Evolutionary conservation across 1,284 basidiomycete genomes (phyloP), one percentile per base, ranked within the genome.

Genomic region (Marasmius fiardii): DNA sequence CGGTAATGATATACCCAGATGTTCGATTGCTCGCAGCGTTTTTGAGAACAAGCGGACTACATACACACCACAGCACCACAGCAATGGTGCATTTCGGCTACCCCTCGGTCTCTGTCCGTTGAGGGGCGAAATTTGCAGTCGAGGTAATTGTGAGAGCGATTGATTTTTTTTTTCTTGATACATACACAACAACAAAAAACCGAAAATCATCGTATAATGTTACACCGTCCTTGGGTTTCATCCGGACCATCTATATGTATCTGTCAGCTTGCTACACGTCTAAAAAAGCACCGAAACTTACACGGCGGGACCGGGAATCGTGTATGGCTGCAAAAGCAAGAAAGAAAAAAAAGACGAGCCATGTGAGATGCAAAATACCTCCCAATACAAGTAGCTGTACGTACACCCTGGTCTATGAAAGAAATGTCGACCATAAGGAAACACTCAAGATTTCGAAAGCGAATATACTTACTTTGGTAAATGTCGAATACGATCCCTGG

Each of bases 261-360:
- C n/a, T 20, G 11, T 41, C 20, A 41, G 8, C 14, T 16, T 41
- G 2, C 2, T 8, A n/a, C 8, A 41, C 39, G 20, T 2, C 16
- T 20, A n/a, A 4, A 14, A n/a, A 2, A n/a, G 39, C 33, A 35
- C 18, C 2, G n/a, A n/a, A 39, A 61, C 65, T 52, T 64, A 75
- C 72, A 75, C 70, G 43, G 71, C 65, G 21, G 74, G 73, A 16
- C 74, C 75, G n/a, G 75, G 74, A 55, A 75, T 74, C 6, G 74
- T 73, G 59, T 77, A 77, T 11, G 70, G 53, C 63, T 68, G 60
- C n/a, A n/a, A n/a, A n/a, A 1, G 58, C 56, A 23, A 41, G 26
- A 23, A 16, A n/a, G n/a, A 20, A 41, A n/a, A 20, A n/a, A 20
- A n/a, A n/a, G 7, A n/a, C n/a, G 11, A 41, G 39, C n/a, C 2